Base-by-base conservation (phyloP, 371 early-diverging fungal genomes). In the Lichtheimia ornata region DNA sequence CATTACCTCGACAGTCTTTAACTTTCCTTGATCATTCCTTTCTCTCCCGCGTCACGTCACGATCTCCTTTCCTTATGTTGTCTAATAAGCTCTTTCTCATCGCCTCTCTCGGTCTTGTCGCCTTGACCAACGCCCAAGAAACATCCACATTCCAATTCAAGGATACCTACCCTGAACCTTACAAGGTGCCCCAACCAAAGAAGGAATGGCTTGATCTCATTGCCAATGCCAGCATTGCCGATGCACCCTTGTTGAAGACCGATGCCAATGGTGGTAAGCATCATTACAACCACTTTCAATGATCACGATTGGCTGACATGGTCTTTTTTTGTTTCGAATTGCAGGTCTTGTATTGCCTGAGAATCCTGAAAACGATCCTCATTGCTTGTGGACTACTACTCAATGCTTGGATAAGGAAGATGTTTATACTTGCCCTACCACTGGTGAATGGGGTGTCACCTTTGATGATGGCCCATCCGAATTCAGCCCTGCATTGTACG, bases 331-430 rank as follows among this genome's bases (percentile, higher is more conserved):
- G 22, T 22, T n/a, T 57, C 45, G 11, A 20, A 12, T 18, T 54
- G 51, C 58, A 63, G 71, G 65, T 22, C 78, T 73, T 35, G 56
- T 64, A 50, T 67, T 70, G 57, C 58, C 62, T 20, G 53, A 54
- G 4, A 65, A 20, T 17, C 20, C 61, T 24, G 35, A 67, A 54
- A 53, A 58, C 27, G 81, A 80, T 59, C 67, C 74, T 28, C 66
- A 79, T 54, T 85, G 85, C 56, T 79, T 77, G 67, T 85, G 85
- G 85, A 81, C 83, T 2, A 82, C 78, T 54, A 66, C 81, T 13
- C 74, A 78, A 17, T 85, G 85, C 59, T 55, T 65, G 53, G 75
- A 74, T 24, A 63, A 69, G 9, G 76, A 74, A 14, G 83, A 83
- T 62, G 70, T 85, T 27, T 67, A 73, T 40, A 61, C 76, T 15